Percentiles rank a stretch among this genome's conserved stretches.
Evolutionary conservation across 225 moss, liverwort and hornwort genomes (phyloP).

Genomic region (Marchantia paleacea): DNA sequence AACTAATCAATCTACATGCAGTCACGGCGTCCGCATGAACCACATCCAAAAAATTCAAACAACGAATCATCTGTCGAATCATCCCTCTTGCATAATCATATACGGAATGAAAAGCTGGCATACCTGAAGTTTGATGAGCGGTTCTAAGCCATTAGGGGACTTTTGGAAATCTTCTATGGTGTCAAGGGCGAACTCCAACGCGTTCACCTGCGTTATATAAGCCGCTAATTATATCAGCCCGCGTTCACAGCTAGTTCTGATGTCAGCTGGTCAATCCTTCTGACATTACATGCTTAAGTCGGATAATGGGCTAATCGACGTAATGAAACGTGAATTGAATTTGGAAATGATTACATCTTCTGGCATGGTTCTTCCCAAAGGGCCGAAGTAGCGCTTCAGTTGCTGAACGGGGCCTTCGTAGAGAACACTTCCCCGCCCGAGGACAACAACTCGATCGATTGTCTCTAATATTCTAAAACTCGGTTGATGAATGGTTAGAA

Average conservation of each 20-base stretch:
- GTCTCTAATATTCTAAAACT: conserved; percentile 41
- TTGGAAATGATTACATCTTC: conserved; percentile 22
- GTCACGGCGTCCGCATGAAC: too few relatives aligned
- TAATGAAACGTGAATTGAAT: not conserved
- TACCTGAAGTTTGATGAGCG: conserved; percentile 54
- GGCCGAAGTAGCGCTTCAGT: conserved; percentile 32
- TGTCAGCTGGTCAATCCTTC: not conserved
- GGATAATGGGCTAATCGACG: not conserved
- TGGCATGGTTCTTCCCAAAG: conserved; percentile 33
- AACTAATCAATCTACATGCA: not conserved
- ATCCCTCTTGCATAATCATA: too few relatives aligned
- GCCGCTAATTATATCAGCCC: not conserved
- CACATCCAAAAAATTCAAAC: too few relatives aligned
- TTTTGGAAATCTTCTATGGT: conserved; percentile 38
- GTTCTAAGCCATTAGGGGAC: conserved; percentile 31
- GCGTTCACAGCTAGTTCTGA: not conserved
- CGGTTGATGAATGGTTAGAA: conserved; percentile 48
- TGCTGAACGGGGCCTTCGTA: conserved; percentile 29
- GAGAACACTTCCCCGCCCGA: conserved; percentile 37
- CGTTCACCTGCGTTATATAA: conserved; percentile 33
- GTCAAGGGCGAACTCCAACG: conserved; percentile 43
- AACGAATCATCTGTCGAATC: too few relatives aligned
- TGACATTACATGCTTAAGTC: not conserved
- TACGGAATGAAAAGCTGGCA: not conserved
- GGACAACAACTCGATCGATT: conserved; percentile 37